Conservation (phyloP, 495 filamentous ascomycete genomes). For the Schizothecium vesticola region DNA sequence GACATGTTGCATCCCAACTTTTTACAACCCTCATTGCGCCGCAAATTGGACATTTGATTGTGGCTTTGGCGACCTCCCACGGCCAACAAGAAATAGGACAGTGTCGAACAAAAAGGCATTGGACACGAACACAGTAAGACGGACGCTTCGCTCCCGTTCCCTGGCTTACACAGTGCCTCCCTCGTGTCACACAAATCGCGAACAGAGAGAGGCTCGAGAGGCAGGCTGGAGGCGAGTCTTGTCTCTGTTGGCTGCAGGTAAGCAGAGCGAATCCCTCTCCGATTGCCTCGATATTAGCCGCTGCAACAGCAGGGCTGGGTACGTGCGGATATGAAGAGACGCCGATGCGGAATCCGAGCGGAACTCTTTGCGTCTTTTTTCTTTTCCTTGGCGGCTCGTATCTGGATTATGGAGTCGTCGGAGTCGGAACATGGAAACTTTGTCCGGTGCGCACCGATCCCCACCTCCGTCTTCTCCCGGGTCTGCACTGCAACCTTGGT, state of each 20-base stretch:
- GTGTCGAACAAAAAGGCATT: not conserved
- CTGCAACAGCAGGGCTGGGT: not conserved
- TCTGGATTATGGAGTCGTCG: not conserved
- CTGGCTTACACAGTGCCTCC: not conserved
- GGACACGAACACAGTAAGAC: not conserved
- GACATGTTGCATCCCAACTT: not conserved
- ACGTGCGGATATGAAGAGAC: not conserved
- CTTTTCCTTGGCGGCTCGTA: not conserved
- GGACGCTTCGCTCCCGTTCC: not conserved
- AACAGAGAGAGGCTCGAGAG: not conserved
- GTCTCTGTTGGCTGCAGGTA: not conserved
- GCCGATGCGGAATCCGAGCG: not conserved
- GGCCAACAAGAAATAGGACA: not conserved
- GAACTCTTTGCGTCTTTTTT: not conserved
- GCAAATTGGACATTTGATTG: not conserved
- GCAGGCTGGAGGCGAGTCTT: not conserved
- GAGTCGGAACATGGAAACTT: not conserved
- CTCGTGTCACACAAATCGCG: not conserved
- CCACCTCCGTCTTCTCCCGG: constrained; percentile 5
- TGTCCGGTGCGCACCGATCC: not conserved
- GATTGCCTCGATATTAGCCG: not conserved
- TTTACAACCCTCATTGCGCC: not conserved
- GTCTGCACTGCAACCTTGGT: not conserved
- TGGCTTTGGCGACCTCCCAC: not conserved
- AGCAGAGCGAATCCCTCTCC: not conserved